Base-by-base conservation (phyloP, 2,329 filamentous ascomycete genomes). In the Trichoderma koningii region DNA sequence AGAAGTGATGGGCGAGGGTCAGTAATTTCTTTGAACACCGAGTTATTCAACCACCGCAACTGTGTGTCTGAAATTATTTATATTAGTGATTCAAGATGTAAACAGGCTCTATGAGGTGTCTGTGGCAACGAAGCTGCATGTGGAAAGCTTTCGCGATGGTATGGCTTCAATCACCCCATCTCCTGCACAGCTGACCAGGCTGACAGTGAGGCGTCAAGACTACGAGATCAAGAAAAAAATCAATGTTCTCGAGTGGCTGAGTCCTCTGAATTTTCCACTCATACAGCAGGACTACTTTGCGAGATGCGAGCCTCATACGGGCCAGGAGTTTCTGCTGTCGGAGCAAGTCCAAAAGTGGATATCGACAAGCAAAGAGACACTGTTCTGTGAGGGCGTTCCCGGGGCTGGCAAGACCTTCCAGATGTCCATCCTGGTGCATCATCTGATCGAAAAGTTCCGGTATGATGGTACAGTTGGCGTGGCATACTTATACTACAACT, bases 401-500 rank as follows among this genome's bases (percentile, higher is more conserved):
- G 55, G 55, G 12, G 41, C 48, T 2, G 48, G 48, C 10, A 51
- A 51, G 1, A 51, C 48, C 2, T 51, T 38, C 2, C 41, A 47
- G 17, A 57, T 42, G 14, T 23, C 44, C 6, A 57, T 57, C 2
- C 5, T 51, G 12, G 42, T 57, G 1, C 30, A 57, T 3, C 2
- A 34, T 10, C 12, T 57, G 5, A 6, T 21, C 19, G 26, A 34
- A 19, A 48, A 23, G 1, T 48, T 38, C 5, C 23, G 7, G 47
- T 3, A 15, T 12, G 7, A 47, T 42, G 26, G 34, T 3, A 21
- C 23, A 9, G 26, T 48, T 10, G 60, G 60, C 4, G 17, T 63
- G 21, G 60, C 34, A 2, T 63, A 28, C 7, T 3, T 63, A 12
- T 63, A 64, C 7, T 50, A 41, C 23, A 64, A 64, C 38, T 59